These are phyloP conservation scores for Fimicolochytrium jonesii DNA, from an alignment of 192 early-diverging fungal species.

Conservation along the genomic window DNA sequence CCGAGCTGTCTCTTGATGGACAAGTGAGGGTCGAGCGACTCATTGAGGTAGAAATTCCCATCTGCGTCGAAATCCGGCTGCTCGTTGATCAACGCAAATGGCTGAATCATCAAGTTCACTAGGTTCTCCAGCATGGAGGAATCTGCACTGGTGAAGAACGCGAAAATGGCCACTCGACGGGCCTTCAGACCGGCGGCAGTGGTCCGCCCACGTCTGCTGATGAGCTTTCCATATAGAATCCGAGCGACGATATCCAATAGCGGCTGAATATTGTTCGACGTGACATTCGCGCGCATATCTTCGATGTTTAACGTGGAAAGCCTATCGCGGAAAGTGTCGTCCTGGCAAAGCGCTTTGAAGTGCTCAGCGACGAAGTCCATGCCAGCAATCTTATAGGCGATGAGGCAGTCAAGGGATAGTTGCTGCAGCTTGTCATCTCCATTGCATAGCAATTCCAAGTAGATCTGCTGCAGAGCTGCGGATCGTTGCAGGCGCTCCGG, in stretches of 20 bases:
- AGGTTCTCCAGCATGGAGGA: conserved; percentile 66
- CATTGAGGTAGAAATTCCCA: neutral
- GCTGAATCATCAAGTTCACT: conserved; percentile 75
- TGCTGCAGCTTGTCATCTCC: conserved; percentile 78
- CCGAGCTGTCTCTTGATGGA: conserved; percentile 68
- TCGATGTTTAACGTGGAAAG: conserved; percentile 73
- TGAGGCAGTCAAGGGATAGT: conserved; percentile 75
- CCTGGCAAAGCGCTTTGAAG: conserved; percentile 72
- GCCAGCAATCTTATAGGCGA: conserved; percentile 71
- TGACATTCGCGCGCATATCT: conserved; percentile 47
- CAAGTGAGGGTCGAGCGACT: neutral
- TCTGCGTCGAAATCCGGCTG: neutral
- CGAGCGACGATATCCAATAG: conserved; percentile 75
- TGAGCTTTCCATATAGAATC: conserved; percentile 87
- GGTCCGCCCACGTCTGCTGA: conserved; percentile 69
- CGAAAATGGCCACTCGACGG: conserved; percentile 78
- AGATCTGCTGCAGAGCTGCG: conserved; percentile 54
- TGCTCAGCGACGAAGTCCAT: conserved; percentile 72
- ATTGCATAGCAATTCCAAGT: conserved; percentile 69
- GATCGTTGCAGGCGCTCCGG: conserved; percentile 52
- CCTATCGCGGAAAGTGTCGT: conserved; percentile 87
- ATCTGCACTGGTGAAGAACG: conserved; percentile 67
- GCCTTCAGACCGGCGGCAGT: conserved; percentile 60
- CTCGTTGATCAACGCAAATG: conserved; percentile 49
- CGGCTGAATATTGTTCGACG: conserved; percentile 61